phyloP scores from a whole-genome alignment of 2,329 filamentous ascomycete genomes.

The Colletotrichum sp. region DNA sequence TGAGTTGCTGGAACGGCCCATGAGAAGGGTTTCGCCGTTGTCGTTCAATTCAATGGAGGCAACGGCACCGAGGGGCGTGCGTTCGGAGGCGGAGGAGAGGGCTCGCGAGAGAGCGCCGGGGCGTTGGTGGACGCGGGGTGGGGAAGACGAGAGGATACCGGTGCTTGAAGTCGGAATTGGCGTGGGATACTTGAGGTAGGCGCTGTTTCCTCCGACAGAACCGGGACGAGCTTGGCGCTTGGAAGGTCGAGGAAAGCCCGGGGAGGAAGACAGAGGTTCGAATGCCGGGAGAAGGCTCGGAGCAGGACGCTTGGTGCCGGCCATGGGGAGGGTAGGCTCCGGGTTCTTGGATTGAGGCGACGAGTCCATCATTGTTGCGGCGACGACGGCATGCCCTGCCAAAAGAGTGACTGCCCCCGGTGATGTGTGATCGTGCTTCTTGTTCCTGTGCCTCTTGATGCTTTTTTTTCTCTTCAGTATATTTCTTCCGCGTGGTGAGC shows the following conservation, averaged over 20 bases:
- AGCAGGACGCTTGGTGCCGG: conserved; percentile 65
- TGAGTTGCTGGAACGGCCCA: conserved; percentile 94
- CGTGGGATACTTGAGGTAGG: conserved; percentile 81
- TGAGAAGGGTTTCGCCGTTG: conserved; percentile 80
- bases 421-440: neutral
- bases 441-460: neutral
- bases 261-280: conserved; percentile 80
- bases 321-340: conserved; percentile 40
- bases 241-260: conserved; percentile 68
- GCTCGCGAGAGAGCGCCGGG: conserved; percentile 34
- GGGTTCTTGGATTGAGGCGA: conserved; percentile 37
- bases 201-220: conserved; percentile 42
- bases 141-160: conserved; percentile 87
- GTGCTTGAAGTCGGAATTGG: conserved; percentile 94
- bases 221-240: conserved; percentile 67
- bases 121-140: conserved; percentile 54
- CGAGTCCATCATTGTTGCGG: conserved; percentile 43
- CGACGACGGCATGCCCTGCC: conserved; percentile 16
- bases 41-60: conserved; percentile 82
- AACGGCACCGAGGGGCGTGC: conserved; percentile 81
- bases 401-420: neutral
- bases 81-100: conserved; percentile 72
- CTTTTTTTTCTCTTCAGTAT: neutral
- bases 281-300: conserved; percentile 79
- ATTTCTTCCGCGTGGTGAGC: conserved; percentile 8